These are phyloP conservation scores for Daldinia vernicosa DNA, from an alignment of 495 filamentous ascomycete species.

Conservation along the genomic window DNA sequence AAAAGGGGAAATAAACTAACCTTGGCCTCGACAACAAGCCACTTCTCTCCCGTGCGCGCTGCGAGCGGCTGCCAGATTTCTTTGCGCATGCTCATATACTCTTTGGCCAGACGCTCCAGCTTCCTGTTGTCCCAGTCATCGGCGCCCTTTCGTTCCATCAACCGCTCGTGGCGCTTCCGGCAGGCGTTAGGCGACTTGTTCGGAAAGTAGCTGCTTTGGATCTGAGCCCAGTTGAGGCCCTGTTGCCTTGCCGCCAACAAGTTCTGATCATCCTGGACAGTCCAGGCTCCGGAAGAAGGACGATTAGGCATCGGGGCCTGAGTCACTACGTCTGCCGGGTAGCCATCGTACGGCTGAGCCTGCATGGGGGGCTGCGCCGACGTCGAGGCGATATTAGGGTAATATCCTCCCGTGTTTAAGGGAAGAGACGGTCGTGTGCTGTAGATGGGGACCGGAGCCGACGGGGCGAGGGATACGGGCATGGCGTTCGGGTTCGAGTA, in stretches of 20 bases:
- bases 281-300: slow-evolving; percentile 68
- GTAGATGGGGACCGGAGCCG: slow-evolving; percentile 45
- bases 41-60: slow-evolving; percentile 69
- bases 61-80: slow-evolving; percentile 77
- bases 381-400: slow-evolving; percentile 41
- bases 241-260: slow-evolving; percentile 68
- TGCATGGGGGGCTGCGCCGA: slow-evolving; percentile 45
- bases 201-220: slow-evolving; percentile 73
- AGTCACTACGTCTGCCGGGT: slow-evolving; percentile 45
- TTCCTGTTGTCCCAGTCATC: slow-evolving; percentile 75
- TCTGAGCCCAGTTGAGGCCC: slow-evolving; percentile 76
- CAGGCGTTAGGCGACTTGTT: slow-evolving; percentile 80
- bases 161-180: slow-evolving; percentile 77
- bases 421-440: slow-evolving; percentile 41
- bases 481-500: slow-evolving; percentile 45
- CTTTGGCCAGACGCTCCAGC: slow-evolving; percentile 70
- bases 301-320: slow-evolving; percentile 53
- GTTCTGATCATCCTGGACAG: slow-evolving; percentile 68
- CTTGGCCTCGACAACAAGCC: slow-evolving; percentile 74
- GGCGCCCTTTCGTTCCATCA: slow-evolving; percentile 71
- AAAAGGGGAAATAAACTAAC: slow-evolving; percentile 53
- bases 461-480: slow-evolving; percentile 46
- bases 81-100: slow-evolving; percentile 72
- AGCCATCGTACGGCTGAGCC: slow-evolving; percentile 50
- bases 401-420: slow-evolving; percentile 42